These are phyloP conservation scores for Ganoderma resinaceum DNA, from an alignment of 1,284 basidiomycete genomes.

Conservation along the genomic window DNA sequence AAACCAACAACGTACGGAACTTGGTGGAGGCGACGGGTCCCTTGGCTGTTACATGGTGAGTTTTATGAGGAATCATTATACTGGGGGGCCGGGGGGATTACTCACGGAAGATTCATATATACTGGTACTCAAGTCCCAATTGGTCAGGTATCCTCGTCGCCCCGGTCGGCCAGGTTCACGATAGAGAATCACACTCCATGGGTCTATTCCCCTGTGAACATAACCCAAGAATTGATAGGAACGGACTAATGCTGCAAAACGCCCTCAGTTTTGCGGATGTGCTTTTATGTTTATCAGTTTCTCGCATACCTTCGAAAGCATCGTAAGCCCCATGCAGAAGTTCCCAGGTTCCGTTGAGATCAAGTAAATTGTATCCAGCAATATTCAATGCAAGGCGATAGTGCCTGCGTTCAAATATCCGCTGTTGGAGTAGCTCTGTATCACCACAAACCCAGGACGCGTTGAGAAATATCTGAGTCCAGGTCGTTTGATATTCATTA, in stretches of 20 bases:
- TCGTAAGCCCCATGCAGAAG: not conserved
- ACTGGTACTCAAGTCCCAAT: not conserved
- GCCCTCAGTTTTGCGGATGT: not conserved
- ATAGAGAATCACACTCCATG: not conserved
- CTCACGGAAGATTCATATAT: too few species aligned
- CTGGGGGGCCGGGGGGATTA: not conserved
- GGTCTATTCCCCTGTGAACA: not conserved
- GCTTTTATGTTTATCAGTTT: not conserved
- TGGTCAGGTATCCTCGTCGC: not conserved
- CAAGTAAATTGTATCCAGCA: not conserved
- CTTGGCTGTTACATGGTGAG: too few species aligned
- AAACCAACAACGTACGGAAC: not conserved
- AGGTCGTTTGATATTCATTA: not conserved
- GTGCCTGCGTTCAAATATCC: not conserved
- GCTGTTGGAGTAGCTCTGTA: not conserved
- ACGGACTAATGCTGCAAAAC: not conserved
- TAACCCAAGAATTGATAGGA: not conserved
- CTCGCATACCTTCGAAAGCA: not conserved
- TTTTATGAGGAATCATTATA: not conserved
- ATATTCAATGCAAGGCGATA: not conserved
- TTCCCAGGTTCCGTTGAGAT: not conserved
- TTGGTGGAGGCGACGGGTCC: not conserved
- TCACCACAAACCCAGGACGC: not conserved
- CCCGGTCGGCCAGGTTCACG: not conserved
- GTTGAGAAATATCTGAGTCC: not conserved